phyloP scores from a whole-genome alignment of 495 filamentous ascomycete species.

The Lasiosphaeria ovina region DNA sequence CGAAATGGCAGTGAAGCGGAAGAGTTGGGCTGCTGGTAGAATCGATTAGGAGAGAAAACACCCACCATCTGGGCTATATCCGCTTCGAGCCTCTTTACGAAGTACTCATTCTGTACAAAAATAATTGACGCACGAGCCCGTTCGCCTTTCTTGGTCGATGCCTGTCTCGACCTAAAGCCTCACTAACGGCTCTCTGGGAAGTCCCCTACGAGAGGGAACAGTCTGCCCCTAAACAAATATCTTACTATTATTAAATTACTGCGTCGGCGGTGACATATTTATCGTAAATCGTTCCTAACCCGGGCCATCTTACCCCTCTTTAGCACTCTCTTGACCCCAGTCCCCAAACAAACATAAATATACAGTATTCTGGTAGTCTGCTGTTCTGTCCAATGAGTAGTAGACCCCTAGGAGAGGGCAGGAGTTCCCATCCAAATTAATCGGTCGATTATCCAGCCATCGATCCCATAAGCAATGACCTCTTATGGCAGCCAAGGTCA shows the following conservation, averaged over 20 bases:
- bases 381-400: too few species aligned
- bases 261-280: conserved; percentile 34
- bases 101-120: too few species aligned
- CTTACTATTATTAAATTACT: conserved; percentile 39
- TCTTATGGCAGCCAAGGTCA: background rate
- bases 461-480: background rate
- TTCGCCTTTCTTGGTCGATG: too few species aligned
- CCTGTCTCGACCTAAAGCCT: too few species aligned
- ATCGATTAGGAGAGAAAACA: conserved; percentile 37
- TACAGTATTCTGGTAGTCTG: background rate
- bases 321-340: background rate
- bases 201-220: too few species aligned
- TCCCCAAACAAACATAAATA: background rate
- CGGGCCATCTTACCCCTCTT: conserved; percentile 1
- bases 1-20: conserved; percentile 70
- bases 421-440: background rate
- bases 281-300: conserved; percentile 30
- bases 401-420: too few species aligned
- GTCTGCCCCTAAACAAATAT: background rate
- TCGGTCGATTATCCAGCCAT: background rate
- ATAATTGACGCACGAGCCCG: too few species aligned
- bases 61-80: background rate
- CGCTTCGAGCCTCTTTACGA: too few species aligned
- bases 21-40: conserved; percentile 63
- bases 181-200: too few species aligned